Conservation (phyloP, 2,329 filamentous ascomycete genomes). For the Stemphylium beticola region DNA sequence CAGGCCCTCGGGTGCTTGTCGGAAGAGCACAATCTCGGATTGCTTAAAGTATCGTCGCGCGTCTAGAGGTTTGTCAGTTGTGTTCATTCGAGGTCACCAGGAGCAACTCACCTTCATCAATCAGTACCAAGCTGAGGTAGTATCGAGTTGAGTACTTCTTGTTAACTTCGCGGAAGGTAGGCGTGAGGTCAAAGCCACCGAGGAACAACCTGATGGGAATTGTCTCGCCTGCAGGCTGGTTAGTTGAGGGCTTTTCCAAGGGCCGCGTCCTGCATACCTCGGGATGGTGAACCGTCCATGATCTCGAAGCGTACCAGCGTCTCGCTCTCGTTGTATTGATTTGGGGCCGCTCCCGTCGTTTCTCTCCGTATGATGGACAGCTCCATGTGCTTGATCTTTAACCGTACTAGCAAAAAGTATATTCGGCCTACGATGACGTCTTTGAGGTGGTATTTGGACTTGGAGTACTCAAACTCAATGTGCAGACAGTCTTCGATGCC, state of each 20-base stretch:
- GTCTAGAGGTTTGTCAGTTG: constrained; percentile 63
- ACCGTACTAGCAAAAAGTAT: constrained; percentile 93
- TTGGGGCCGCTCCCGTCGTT: constrained; percentile 93
- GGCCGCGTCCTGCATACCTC: constrained; percentile 64
- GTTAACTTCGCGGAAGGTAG: constrained; percentile 98
- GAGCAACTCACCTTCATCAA: constrained; percentile 76
- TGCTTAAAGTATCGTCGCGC: constrained; percentile 98
- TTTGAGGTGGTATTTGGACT: constrained; percentile 98
- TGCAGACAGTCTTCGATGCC: constrained; percentile 99
- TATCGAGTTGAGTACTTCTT: constrained; percentile 99
- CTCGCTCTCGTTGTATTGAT: constrained; percentile 99
- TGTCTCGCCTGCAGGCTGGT: constrained; percentile 68
- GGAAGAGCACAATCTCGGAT: constrained; percentile 95
- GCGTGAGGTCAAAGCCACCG: constrained; percentile 95
- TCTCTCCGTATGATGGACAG: constrained; percentile 95
- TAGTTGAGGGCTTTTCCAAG: constrained; percentile 15
- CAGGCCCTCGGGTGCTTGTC: constrained; percentile 67
- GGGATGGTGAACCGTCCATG: constrained; percentile 98
- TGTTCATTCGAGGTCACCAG: not conserved
- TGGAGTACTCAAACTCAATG: constrained; percentile 99
- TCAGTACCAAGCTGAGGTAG: constrained; percentile 93
- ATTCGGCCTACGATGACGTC: constrained; percentile 98
- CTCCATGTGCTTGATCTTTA: constrained; percentile 99
- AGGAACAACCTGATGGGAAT: constrained; percentile 97
- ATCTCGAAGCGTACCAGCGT: constrained; percentile 98